A percentile compares a stretch with the other conserved stretches of the same genome.
These are phyloP conservation scores for Hanseniaspora sp. DNA, from an alignment of 1,139 yeast species.

Conservation along the genomic window DNA sequence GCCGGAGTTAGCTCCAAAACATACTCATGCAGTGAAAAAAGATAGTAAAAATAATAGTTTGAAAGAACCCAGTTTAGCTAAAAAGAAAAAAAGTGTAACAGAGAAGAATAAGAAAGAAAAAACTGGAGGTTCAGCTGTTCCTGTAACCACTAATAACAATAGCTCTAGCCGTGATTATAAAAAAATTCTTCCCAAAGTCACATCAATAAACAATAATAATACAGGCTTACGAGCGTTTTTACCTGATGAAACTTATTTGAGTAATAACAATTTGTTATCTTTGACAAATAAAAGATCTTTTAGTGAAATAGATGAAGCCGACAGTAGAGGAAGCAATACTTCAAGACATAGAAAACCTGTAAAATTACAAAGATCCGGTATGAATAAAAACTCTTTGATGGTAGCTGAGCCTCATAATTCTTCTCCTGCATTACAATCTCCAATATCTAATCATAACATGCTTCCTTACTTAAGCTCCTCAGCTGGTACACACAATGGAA, in stretches of 20 bases:
- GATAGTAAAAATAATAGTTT: conserved; percentile 16
- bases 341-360: conserved; percentile 5
- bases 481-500: background rate
- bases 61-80: conserved; percentile 14
- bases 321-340: background rate
- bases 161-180: conserved; percentile 12
- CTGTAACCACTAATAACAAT: conserved; percentile 14
- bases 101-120: conserved; percentile 22
- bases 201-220: background rate
- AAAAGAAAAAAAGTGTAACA: conserved; percentile 17
- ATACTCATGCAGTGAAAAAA: conserved; percentile 49
- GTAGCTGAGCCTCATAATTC: background rate
- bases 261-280: background rate
- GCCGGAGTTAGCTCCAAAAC: conserved; percentile 79
- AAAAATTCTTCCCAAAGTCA: background rate
- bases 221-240: background rate
- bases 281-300: background rate
- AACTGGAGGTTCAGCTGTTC: conserved; percentile 24
- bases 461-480: background rate
- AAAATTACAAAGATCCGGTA: conserved; percentile 3
- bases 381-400: background rate
- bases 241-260: background rate
- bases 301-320: background rate
- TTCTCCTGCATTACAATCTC: background rate
- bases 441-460: background rate